phyloP scores from a whole-genome alignment of 1,284 basidiomycete species.

The Marasmius fiardii region DNA sequence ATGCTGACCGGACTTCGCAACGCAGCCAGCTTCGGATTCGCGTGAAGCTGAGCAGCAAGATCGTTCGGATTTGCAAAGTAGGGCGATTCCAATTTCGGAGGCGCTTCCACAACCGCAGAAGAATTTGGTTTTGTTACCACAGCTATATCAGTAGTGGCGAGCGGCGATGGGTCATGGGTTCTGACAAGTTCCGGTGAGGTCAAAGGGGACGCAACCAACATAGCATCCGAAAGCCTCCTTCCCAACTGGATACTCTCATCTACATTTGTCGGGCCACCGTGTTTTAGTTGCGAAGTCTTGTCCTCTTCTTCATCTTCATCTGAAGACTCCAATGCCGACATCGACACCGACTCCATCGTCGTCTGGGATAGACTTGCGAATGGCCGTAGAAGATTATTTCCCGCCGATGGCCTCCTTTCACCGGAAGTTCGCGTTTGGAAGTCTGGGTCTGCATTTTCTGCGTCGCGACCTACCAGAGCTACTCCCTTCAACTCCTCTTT shows the following conservation, averaged over 20 bases:
- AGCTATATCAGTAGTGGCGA: not conserved
- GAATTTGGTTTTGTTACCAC: not conserved
- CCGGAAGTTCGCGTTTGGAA: not conserved
- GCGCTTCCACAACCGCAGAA: not conserved
- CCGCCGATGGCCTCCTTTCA: not conserved
- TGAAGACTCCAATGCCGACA: constrained; percentile 34
- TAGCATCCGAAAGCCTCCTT: constrained; percentile 17
- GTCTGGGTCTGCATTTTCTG: not conserved
- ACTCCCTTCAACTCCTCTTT: not conserved
- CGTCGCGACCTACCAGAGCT: not conserved
- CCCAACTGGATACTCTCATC: constrained; percentile 8
- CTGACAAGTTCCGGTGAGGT: not conserved
- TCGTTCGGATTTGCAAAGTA: constrained; percentile 39
- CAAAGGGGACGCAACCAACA: constrained; percentile 26
- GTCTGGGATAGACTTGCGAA: constrained; percentile 12
- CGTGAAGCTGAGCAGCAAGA: constrained; percentile 45
- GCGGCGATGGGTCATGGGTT: not conserved
- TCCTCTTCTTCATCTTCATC: constrained; percentile 18
- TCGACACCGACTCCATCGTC: constrained; percentile 30
- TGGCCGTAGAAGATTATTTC: constrained; percentile 2
- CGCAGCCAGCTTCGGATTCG: constrained; percentile 53
- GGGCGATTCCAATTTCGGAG: constrained; percentile 17
- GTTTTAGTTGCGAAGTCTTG: not conserved
- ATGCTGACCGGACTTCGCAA: constrained; percentile 21
- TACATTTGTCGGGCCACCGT: not conserved